Percentiles rank a stretch among this genome's conserved stretches.
phyloP scores from a whole-genome alignment of 1,284 basidiomycete species.

The Entoloma clypeatum region DNA sequence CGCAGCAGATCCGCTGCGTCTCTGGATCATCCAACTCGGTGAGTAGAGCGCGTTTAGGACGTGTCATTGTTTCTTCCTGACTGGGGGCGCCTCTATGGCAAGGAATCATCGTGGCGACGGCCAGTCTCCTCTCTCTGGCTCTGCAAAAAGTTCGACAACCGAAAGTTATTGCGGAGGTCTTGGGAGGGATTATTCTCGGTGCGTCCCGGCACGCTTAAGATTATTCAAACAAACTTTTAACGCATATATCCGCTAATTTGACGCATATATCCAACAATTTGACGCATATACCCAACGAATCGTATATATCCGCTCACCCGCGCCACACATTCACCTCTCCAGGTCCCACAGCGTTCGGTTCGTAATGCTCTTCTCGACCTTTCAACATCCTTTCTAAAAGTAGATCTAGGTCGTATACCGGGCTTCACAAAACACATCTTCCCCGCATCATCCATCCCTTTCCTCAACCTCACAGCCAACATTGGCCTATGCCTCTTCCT shows the following conservation, averaged over 20 bases:
- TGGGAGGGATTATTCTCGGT: conserved; percentile 88
- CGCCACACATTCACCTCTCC: no score
- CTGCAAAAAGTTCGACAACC: conserved; percentile 80
- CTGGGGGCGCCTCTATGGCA: conserved; percentile 2
- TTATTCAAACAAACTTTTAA: conserved; percentile 3
- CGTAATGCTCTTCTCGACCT: conserved; percentile 4
- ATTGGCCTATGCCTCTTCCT: conserved; percentile 92
- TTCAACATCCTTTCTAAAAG: conserved; percentile 22
- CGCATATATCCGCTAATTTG: conserved; percentile 6
- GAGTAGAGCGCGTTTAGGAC: conserved; percentile 25
- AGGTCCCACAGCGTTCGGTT: conserved; percentile 77
- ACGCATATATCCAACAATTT: conserved; percentile 2
- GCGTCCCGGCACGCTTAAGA: conserved; percentile 15
- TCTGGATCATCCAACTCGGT: conserved; percentile 91
- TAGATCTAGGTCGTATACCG: conserved; percentile 53
- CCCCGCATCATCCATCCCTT: conserved; percentile 66
- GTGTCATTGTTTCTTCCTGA: conserved; percentile 1
- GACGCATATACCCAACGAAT: conserved; percentile 2
- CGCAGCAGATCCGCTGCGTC: conserved; percentile 67
- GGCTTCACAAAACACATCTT: conserved; percentile 85
- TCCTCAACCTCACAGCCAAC: conserved; percentile 86
- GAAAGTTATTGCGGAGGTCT: conserved; percentile 69
- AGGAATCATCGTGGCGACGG: conserved; percentile 79
- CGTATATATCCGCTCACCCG: no score
- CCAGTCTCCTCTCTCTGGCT: conserved; percentile 69